Evolutionary conservation across 179 eudicot species (phyloP).

Genomic region (Beta macrorhiza): DNA sequence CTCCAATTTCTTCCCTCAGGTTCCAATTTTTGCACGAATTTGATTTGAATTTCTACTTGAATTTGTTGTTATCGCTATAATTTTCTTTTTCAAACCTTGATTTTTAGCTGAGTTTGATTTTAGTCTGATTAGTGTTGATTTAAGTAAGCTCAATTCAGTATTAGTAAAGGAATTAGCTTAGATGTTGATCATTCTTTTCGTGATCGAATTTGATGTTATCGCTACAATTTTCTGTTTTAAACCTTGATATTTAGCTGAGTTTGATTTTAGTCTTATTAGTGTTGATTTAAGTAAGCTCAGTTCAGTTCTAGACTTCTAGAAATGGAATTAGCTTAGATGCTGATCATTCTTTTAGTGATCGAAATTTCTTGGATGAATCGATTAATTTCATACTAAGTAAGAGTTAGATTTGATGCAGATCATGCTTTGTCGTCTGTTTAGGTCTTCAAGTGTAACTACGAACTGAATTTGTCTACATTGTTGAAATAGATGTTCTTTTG

Average conservation of each 20-base stretch:
- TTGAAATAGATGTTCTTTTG: not conserved
- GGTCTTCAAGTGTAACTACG: not conserved
- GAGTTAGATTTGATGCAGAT: not conserved
- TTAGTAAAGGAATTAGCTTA: not conserved
- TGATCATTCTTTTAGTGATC: not conserved
- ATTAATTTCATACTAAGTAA: not conserved
- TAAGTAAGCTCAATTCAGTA: not conserved
- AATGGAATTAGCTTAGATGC: not conserved
- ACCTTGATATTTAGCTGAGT: not conserved
- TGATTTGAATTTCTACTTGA: not conserved
- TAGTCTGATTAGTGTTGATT: not conserved
- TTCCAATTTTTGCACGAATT: conserved; percentile 11
- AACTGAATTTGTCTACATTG: not conserved
- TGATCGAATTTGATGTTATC: conserved; percentile 38
- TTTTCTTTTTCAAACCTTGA: not conserved
- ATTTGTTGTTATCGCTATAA: conserved; percentile 2
- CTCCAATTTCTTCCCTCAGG: conserved; percentile 97
- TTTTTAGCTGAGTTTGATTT: not conserved
- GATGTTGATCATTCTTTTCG: conserved; percentile 36
- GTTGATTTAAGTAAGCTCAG: not conserved
- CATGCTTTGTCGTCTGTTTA: no score
- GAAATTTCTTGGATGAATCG: not conserved
- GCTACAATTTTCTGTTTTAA: not conserved
- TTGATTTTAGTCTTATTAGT: not conserved
- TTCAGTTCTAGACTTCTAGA: not conserved